Conservation (phyloP, 2,329 filamentous ascomycete genomes). For the Trichophyton schoenleinii region DNA sequence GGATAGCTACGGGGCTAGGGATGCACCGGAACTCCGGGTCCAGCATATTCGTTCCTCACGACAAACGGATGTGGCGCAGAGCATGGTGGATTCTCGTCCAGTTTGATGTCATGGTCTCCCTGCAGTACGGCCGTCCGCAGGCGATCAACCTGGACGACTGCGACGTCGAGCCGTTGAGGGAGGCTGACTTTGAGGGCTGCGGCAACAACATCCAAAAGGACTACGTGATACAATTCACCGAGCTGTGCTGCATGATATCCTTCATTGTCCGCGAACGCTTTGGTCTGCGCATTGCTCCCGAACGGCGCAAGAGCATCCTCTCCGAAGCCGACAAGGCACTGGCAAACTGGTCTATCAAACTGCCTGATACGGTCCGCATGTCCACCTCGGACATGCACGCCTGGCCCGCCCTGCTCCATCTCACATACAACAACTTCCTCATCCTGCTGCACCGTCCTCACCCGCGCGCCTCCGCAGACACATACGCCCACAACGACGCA, state of each 20-base stretch:
- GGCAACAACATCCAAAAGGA: slow-evolving; percentile 33
- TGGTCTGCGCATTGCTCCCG: slow-evolving; percentile 28
- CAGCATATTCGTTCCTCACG: slow-evolving; percentile 29
- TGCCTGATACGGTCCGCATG: slow-evolving; percentile 31
- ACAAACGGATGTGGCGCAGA: slow-evolving; percentile 33
- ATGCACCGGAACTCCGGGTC: slow-evolving; percentile 38
- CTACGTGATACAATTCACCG: slow-evolving; percentile 38
- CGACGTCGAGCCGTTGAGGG: slow-evolving; percentile 36
- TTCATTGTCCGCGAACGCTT: slow-evolving; percentile 33
- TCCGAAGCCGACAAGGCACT: slow-evolving; percentile 31
- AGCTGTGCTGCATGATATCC: slow-evolving; percentile 40
- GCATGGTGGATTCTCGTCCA: slow-evolving; percentile 35
- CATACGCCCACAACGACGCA: slow-evolving; percentile 34
- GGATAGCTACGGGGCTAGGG: slow-evolving; percentile 43
- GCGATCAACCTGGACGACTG: slow-evolving; percentile 42
- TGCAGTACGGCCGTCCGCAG: slow-evolving; percentile 41
- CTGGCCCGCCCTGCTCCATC: slow-evolving; percentile 34
- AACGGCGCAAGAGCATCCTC: slow-evolving; percentile 30
- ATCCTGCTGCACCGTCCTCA: slow-evolving; percentile 35
- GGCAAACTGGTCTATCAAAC: slow-evolving; percentile 31
- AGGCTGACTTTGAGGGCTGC: slow-evolving; percentile 37
- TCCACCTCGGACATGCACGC: slow-evolving; percentile 31
- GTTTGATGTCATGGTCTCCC: slow-evolving; percentile 33
- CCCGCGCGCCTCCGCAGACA: slow-evolving; percentile 31
- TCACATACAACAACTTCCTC: slow-evolving; percentile 36